phyloP scores from a whole-genome alignment of 2,329 filamentous ascomycete genomes.

The Pseudocercospora musae region DNA sequence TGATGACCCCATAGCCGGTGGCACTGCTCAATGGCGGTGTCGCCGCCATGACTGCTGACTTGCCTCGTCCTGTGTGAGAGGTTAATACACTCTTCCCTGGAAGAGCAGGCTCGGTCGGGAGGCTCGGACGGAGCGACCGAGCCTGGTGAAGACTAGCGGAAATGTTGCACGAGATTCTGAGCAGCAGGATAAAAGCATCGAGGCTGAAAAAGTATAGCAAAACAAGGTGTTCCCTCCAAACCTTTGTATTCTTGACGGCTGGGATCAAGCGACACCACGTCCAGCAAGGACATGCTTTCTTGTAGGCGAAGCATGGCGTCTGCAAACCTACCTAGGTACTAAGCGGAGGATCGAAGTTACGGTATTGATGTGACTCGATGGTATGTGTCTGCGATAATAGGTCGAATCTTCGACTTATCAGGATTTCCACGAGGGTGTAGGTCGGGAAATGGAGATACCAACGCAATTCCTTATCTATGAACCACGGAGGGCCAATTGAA shows the following conservation, averaged over 20 bases:
- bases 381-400: slow-evolving; percentile 6
- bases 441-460: not conserved
- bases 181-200: not conserved
- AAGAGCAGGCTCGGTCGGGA: no score
- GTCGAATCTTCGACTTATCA: not conserved
- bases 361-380: not conserved
- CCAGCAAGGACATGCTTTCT: not conserved
- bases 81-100: no score
- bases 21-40: slow-evolving; percentile 51
- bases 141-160: no score
- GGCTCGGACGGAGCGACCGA: no score
- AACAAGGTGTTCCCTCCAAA: not conserved
- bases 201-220: not conserved
- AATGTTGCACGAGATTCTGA: no score
- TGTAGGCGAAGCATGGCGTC: not conserved
- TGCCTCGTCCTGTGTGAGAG: not conserved
- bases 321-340: not conserved
- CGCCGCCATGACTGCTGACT: slow-evolving; percentile 19
- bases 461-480: not conserved
- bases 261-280: not conserved
- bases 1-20: slow-evolving; percentile 73
- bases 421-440: slow-evolving; percentile 2
- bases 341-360: not conserved
- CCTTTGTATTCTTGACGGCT: not conserved
- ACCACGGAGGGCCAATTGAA: not conserved